Evolutionary conservation across 805 yeast genomes (phyloP), one percentile per base, ranked within the genome.

Genomic region (Komagataella pseudopastoris): DNA sequence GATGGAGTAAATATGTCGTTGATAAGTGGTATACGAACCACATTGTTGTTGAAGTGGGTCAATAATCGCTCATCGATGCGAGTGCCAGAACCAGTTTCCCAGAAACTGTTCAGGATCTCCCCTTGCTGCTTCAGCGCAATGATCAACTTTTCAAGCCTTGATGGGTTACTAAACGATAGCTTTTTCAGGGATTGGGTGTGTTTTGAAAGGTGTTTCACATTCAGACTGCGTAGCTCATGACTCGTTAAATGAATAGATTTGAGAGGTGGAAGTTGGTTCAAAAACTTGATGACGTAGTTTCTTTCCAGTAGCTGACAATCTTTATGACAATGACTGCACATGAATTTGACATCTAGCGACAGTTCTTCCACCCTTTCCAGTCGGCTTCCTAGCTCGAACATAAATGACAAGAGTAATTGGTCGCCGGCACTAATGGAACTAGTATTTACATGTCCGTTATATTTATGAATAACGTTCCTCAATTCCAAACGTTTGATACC

Each of bases 321-420:
- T 14, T 14, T 10, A 6, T 44, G 45, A 39, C 54, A 53, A 14
- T 23, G 30, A 10, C 44, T 39, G 36, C 53, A 52, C 24, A 44
- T 17, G 24, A 52, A 50, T 20, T 16, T 46, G 4, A 54, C 17
- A 22, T 54, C 53, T 4, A 54, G 23, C 4, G 56, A 22, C 16
- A 54, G 50, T 6, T 39, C 20, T 18, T 45, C 43, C 14, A 54
- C 16, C 6, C 23, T 49, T 12, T 16, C 20, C 47, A 52, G 36
- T 22, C 24, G 16, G 12, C 39, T 36, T n/a, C 44, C 50, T 16
- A 53, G 39, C 16, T 30, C 22, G 8, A n/a, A 14, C 45, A 53
- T 44, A 6, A 43, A 22, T 23, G 51, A 44, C n/a, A 18, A 17
- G 8, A 23, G 20, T 8, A 45, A 7, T 24, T 20, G n/a, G 18